Evolutionary conservation across 257 asterid species (phyloP), one percentile per base, ranked within the genome.

Genomic region (Craterostigma plantagineum): DNA sequence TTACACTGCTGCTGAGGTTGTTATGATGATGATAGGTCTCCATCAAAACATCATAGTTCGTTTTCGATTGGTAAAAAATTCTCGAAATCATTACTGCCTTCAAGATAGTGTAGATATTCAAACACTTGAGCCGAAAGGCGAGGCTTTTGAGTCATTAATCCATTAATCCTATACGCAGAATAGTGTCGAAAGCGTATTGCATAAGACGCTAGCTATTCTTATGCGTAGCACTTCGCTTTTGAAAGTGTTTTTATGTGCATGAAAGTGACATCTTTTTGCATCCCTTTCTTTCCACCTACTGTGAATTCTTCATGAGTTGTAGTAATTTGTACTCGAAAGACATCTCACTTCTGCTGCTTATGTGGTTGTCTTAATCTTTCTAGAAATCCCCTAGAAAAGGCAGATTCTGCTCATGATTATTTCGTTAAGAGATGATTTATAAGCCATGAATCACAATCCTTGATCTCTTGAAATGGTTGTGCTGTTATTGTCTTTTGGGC

Each of bases 271-370:
- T 53, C 55, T 53, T 50, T 37, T 51, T 63, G 64, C 70, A 71
- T 71, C 79, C 65, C 55, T 71, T 57, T 71, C 79, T 61, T 67
- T 6, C 43, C 55, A 67, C 79, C 75, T 57, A 67, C 69, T 58
- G 53, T 61, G 49, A 58, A 34, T 55, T 18, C 39, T 18, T 52
- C 43, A 71, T 23, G 30, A 23, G 2, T 6, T 23, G 30, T 6
- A 57, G 72, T 71, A 58, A 58, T 66, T 58, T 71, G 55, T 61
- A 71, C 79, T 66, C 74, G 55, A 66, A 47, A 36, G 44, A 42
- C 50, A 45, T 38, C 43, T 49, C 49, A 33, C 53, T n/a, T n/a
- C n/a, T 54, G 30, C 30, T 23, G 30, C 30, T 2, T 23, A 23
- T 23, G 6, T 23, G 30, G 35, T 51, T 54, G 43, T 49, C 53